Conservation (phyloP, 2,329 filamentous ascomycete genomes). For the Pseudogymnoascus sp. region DNA sequence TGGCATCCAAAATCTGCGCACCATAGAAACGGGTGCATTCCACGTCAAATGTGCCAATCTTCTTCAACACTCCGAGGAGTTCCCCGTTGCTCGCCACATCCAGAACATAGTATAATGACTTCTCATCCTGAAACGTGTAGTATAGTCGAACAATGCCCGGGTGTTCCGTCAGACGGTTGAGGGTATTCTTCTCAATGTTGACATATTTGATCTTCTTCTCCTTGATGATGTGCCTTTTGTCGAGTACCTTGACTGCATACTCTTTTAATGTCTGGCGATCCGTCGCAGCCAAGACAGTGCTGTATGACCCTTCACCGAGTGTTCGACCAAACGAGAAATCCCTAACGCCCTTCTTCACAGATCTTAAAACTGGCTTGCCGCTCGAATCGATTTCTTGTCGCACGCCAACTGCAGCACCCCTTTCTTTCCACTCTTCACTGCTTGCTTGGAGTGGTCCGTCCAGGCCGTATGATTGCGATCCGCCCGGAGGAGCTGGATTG, state of each 20-base stretch:
- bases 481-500: conserved; percentile 20
- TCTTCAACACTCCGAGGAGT: conserved; percentile 85
- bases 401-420: conserved; percentile 78
- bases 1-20: conserved; percentile 90
- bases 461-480: conserved; percentile 41
- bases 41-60: conserved; percentile 87
- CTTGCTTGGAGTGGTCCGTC: conserved; percentile 55
- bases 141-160: conserved; percentile 94
- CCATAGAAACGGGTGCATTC: conserved; percentile 93
- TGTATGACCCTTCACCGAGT: conserved; percentile 94
- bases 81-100: conserved; percentile 91
- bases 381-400: conserved; percentile 78
- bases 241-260: conserved; percentile 95
- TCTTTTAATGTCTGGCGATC: conserved; percentile 92
- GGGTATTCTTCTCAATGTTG: conserved; percentile 97
- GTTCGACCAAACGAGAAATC: conserved; percentile 92
- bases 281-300: conserved; percentile 85
- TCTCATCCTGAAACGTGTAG: conserved; percentile 97
- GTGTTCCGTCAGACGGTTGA: conserved; percentile 93
- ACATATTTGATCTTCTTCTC: conserved; percentile 99
- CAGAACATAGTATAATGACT: conserved; percentile 91
- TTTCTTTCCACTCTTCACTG: conserved; percentile 93
- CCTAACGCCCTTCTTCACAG: conserved; percentile 93
- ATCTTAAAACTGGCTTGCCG: conserved; percentile 71
- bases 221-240: conserved; percentile 98